Evolutionary conservation across 2,329 filamentous ascomycete genomes (phyloP).

Genomic region (Apiospora malaysiana): DNA sequence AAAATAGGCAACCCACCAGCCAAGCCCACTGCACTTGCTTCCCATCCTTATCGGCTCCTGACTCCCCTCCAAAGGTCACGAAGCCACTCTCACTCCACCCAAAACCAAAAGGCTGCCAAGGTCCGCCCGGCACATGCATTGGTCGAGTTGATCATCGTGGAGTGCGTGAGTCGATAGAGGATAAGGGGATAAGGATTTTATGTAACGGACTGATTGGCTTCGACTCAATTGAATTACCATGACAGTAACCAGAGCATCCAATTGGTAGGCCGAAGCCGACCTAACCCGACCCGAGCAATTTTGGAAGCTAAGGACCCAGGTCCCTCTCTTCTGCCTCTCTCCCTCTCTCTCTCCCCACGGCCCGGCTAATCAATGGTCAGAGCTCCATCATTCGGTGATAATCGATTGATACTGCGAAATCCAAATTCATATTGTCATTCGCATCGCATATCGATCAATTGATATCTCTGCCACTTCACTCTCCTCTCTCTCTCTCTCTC

Average conservation of each 20-base stretch:
- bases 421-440: no score
- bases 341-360: not conserved
- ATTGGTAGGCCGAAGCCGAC: slow-evolving; percentile 2
- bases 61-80: not conserved
- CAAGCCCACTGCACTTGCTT: not conserved
- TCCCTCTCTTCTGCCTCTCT: no score
- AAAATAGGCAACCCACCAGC: not conserved
- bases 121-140: not conserved
- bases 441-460: not conserved
- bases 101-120: not conserved
- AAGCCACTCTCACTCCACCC: not conserved
- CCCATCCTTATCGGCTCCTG: not conserved
- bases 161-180: not conserved
- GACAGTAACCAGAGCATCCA: no score
- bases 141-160: not conserved
- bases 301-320: not conserved
- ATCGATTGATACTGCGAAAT: no score
- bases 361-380: not conserved
- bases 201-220: not conserved
- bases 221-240: not conserved
- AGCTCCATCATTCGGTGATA: not conserved
- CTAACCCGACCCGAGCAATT: slow-evolving; percentile 1
- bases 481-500: not conserved
- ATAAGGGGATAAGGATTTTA: not conserved
- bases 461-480: slow-evolving; percentile 1